Percentiles rank a stretch among this genome's conserved stretches.
phyloP scores from a whole-genome alignment of 306 rosid genomes.

The Sphenostylis stenocarpa region DNA sequence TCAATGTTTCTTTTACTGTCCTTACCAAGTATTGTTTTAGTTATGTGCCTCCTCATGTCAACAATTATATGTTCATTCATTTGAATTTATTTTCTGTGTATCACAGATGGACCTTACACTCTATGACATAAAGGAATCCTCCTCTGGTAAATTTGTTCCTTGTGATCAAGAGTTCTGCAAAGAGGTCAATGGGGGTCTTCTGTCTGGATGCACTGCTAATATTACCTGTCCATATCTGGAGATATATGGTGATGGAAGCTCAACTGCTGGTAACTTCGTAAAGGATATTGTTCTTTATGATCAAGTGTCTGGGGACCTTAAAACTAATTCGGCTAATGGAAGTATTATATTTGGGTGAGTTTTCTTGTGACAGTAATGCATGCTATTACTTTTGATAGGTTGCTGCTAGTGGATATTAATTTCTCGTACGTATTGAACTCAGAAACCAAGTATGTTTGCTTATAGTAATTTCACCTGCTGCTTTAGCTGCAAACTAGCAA shows the following conservation, averaged over 20 bases:
- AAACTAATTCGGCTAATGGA: slow-evolving; percentile 83
- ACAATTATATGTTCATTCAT: slow-evolving; percentile 20
- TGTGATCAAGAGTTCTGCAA: slow-evolving; percentile 79
- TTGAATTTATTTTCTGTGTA: slow-evolving; percentile 5
- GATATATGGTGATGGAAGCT: slow-evolving; percentile 95
- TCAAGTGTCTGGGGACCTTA: slow-evolving; percentile 85
- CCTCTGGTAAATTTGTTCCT: slow-evolving; percentile 64
- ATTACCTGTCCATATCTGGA: slow-evolving; percentile 84
- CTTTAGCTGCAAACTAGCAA: slow-evolving; percentile 13
- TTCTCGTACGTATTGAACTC: neutral
- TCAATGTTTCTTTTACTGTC: too few species aligned
- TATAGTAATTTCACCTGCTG: neutral
- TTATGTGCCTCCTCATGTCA: neutral
- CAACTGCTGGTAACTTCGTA: slow-evolving; percentile 90
- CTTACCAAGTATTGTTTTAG: too few species aligned
- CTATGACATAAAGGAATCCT: slow-evolving; percentile 69
- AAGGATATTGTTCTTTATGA: slow-evolving; percentile 75
- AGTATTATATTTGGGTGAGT: slow-evolving; percentile 87
- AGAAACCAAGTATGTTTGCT: neutral
- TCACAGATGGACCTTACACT: slow-evolving; percentile 78
- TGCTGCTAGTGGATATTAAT: slow-evolving; percentile 10
- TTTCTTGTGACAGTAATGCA: slow-evolving; percentile 16
- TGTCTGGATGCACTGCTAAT: slow-evolving; percentile 67
- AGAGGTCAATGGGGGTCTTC: slow-evolving; percentile 67
- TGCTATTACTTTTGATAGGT: slow-evolving; percentile 9